Percentiles rank a stretch among this genome's conserved stretches.
Conservation (phyloP, 1,284 basidiomycete species). For the Malassezia nana region DNA sequence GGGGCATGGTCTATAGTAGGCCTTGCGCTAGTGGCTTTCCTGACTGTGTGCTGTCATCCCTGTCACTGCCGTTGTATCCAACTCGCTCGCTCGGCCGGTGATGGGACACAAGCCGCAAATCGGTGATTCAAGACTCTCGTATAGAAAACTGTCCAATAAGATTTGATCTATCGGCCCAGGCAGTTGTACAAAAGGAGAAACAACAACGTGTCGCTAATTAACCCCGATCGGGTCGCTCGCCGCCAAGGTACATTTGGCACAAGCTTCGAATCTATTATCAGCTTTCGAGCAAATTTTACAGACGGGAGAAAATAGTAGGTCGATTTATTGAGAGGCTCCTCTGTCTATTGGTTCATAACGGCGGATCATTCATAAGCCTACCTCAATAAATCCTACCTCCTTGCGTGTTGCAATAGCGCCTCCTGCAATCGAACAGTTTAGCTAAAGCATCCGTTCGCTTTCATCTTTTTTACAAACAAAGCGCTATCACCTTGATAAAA, state of each 20-base stretch:
- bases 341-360: neutral
- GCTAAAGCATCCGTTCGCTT: neutral
- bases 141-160: neutral
- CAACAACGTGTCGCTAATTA: neutral
- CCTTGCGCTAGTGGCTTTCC: too few relatives aligned
- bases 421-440: neutral
- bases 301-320: too few relatives aligned
- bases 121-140: neutral
- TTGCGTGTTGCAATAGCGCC: too few relatives aligned
- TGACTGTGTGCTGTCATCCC: too few relatives aligned
- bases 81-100: too few relatives aligned
- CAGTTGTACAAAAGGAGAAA: neutral
- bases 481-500: neutral
- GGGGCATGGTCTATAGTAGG: too few relatives aligned
- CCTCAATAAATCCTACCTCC: too few relatives aligned
- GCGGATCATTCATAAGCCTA: neutral
- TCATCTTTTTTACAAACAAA: neutral
- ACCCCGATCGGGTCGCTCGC: constrained; percentile 3
- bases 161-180: neutral
- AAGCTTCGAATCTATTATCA: neutral
- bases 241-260: neutral
- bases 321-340: too few relatives aligned
- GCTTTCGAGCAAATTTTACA: neutral
- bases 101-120: neutral
- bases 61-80: too few relatives aligned